Percentiles rank a stretch among this genome's conserved stretches.
Evolutionary conservation across 768 basidiomycete species (phyloP).

Genomic region (Amylocystis lapponica): DNA sequence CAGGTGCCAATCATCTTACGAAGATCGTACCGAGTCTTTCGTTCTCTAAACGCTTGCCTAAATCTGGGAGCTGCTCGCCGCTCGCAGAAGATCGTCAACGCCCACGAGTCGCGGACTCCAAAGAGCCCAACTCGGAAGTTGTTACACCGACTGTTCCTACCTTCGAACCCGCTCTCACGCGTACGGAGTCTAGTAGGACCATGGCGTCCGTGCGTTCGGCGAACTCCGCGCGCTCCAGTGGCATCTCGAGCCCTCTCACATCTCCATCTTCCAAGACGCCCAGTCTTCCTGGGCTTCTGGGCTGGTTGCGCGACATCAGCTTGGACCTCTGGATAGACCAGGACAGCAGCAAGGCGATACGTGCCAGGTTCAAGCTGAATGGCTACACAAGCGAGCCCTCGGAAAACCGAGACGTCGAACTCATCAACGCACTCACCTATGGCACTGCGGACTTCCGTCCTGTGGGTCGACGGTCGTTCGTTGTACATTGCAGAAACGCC

Average conservation of each 20-base stretch:
- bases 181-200: not conserved
- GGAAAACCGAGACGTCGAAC: conserved; percentile 6
- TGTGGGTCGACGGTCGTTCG: conserved; percentile 46
- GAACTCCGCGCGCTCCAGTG: conserved; percentile 5
- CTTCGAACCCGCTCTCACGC: not conserved
- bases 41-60: not conserved
- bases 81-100: not conserved
- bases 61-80: conserved; percentile 5
- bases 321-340: conserved; percentile 77
- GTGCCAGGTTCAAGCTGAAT: conserved; percentile 51
- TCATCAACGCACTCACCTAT: conserved; percentile 30
- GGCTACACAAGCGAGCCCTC: conserved; percentile 30
- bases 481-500: conserved; percentile 69
- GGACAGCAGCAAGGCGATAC: conserved; percentile 69
- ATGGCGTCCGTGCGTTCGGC: conserved; percentile 8
- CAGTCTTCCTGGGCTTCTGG: conserved; percentile 32
- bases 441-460: conserved; percentile 66
- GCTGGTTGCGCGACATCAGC: conserved; percentile 48
- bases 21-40: not conserved
- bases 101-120: not conserved
- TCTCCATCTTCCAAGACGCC: not conserved
- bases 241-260: conserved; percentile 5
- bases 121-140: not conserved
- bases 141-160: not conserved
- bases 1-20: not conserved